Base-by-base conservation (phyloP, 2,329 filamentous ascomycete genomes). In the Hypoxylon sp. region DNA sequence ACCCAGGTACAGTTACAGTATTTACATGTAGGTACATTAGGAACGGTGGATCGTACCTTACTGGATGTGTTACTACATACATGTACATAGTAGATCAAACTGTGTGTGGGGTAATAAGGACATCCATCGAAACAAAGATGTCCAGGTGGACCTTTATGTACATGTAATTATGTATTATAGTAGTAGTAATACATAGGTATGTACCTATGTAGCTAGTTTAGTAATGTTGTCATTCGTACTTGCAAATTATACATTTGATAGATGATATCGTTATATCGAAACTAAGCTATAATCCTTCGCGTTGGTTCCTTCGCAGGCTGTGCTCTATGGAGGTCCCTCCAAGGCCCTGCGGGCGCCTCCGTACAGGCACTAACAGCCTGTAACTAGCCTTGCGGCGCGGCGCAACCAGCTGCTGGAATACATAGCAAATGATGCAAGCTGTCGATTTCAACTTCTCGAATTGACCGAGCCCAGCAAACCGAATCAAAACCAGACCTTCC, bases 371-470 rank as follows among this genome's bases (percentile, higher is more conserved):
- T 6, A 26, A 26, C 29, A 22, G 19, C n/a, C n/a, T n/a, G 19
- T 39, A 39, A 44, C 39, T 44, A 17, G 39, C 53, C 39, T 29
- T 29, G 53, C 26, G 11, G 53, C 53, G 66, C 62, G 62, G 65
- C 62, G 66, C 56, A 61, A 66, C 58, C 54, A 65, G 57, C 63
- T 71, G 42, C 55, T 39, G 11, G 54, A 56, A 68, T n/a, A n/a
- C n/a, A n/a, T 47, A 67, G 56, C 10, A 52, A 62, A 48, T 62
- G 31, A 46, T 71, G 61, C 61, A 72, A 72, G 52, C 65, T 72
- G 67, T 65, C 70, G 70, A 72, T 53, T 71, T 71, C 63, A 65
- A 67, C 58, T 55, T 70, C 35, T 58, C 35, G 24, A 63, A 67
- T 65, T 35, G 35, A 56, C 57, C 59, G 55, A 64, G 63, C 59